Conservation (phyloP, 805 yeast genomes). For the Candida arabinofermentans region DNA sequence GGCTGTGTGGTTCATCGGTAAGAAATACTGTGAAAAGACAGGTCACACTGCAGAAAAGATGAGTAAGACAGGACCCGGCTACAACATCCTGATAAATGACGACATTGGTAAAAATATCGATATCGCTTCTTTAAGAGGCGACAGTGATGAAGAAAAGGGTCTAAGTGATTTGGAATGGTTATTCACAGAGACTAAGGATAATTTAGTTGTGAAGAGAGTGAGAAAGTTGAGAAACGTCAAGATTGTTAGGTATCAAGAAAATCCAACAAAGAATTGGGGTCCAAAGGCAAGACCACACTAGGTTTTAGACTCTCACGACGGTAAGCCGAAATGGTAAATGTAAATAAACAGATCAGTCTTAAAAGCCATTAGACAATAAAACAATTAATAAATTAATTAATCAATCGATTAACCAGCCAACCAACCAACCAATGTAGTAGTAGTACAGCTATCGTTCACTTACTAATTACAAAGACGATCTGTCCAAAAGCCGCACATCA, state of each 20-base stretch:
- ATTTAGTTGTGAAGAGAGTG: slow-evolving; percentile 53
- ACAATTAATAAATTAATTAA: too few relatives aligned
- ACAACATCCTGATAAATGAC: slow-evolving; percentile 47
- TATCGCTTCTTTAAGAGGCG: slow-evolving; percentile 23
- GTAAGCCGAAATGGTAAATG: too few relatives aligned
- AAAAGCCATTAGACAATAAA: too few relatives aligned
- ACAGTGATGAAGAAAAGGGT: slow-evolving; percentile 19
- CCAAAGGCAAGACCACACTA: slow-evolving; percentile 69
- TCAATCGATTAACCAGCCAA: too few relatives aligned
- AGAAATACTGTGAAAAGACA: slow-evolving; percentile 53
- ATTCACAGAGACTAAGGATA: slow-evolving; percentile 63
- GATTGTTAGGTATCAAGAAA: slow-evolving; percentile 84
- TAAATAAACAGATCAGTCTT: too few relatives aligned
- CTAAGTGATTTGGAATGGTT: slow-evolving; percentile 35
- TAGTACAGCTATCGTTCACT: too few relatives aligned
- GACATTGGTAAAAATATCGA: slow-evolving; percentile 32
- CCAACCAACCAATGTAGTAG: too few relatives aligned
- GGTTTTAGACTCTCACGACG: too few relatives aligned
- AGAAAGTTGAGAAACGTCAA: slow-evolving; percentile 67
- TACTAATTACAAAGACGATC: too few relatives aligned
- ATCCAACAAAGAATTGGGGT: slow-evolving; percentile 96
- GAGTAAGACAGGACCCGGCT: slow-evolving; percentile 54
- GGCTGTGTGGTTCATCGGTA: slow-evolving; percentile 67
- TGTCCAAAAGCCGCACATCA: too few relatives aligned
- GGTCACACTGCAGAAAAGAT: slow-evolving; percentile 38